phyloP scores from a whole-genome alignment of 305 asterid genomes.

The Fraxinus angustifolia region DNA sequence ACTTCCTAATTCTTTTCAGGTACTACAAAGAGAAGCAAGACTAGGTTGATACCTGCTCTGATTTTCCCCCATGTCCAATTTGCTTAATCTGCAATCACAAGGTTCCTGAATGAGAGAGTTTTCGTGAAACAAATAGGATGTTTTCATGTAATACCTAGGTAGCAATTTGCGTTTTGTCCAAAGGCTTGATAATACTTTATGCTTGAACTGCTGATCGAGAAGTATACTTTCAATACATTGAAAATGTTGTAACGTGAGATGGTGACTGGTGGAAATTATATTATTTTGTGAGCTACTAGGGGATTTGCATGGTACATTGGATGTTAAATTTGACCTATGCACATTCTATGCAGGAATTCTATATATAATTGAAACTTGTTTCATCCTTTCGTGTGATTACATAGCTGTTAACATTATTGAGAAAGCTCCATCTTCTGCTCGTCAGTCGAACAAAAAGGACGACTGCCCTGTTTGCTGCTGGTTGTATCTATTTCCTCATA shows the following conservation, averaged over 20 bases:
- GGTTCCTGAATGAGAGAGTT: background rate
- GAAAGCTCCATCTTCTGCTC: background rate
- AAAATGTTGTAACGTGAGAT: background rate
- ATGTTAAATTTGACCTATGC: background rate
- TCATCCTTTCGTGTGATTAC: background rate
- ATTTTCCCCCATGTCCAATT: background rate
- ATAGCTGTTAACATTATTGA: background rate
- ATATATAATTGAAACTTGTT: background rate
- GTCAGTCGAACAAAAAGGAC: background rate
- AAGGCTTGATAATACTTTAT: background rate
- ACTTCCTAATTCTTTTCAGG: conserved; percentile 36
- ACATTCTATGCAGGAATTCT: background rate
- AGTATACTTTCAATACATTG: background rate
- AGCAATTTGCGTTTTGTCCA: background rate
- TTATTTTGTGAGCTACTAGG: background rate
- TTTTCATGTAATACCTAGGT: background rate
- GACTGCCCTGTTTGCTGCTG: background rate
- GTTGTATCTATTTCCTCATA: background rate
- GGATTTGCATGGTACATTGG: background rate
- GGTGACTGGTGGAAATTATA: background rate
- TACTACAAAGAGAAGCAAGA: conserved; percentile 73
- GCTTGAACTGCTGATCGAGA: background rate
- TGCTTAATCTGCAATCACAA: background rate
- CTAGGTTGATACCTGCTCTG: conserved; percentile 39
- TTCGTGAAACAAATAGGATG: background rate